Evolutionary conservation across 2,329 filamentous ascomycete species (phyloP), one percentile per base, ranked within the genome.

Genomic region (Trichoderma semiorbis): DNA sequence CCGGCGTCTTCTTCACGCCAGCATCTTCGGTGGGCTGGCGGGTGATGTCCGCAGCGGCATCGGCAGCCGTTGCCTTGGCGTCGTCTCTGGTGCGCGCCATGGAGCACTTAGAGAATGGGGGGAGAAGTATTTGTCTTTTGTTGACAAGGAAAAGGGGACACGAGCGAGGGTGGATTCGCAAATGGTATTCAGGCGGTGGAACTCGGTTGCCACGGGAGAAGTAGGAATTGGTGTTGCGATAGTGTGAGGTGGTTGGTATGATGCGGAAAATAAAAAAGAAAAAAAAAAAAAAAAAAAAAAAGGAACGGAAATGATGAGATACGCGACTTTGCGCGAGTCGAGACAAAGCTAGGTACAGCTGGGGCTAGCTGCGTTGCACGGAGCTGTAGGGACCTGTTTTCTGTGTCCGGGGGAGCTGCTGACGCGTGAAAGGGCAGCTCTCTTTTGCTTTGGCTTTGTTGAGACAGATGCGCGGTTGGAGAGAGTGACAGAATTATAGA

Each of bases 1-100:
- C 83, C 4, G 81, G 78, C 1, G 74, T 71, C 77, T 83, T 84
- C 73, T 78, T 77, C 36, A 83, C 75, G 63, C 81, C 83, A 67
- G 36, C 43, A 24, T 80, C 81, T 47, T 50, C 16, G 55, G 66
- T 61, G 34, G 36, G 26, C 39, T 61, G 65, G 18, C 21, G 65
- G 16, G 55, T 11, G 28, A 61, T 50, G 76, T 84, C 83, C 64
- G 80, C 79, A 16, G 81, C 80, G 21, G 82, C 79, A 36, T 81
- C 81, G n/a, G 50, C 62, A 53, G 74, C 67, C 21, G 78, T 62
- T 16, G 74, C 74, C 47, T 75, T 43, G 32, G 71, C 73, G 53
- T 80, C 78, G 69, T 80, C 78, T 65, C 78, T 80, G 63, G 79
- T 81, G 64, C 78, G 78, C 69, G 79, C 79, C 79, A 80, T 80